Evolutionary conservation across 2,329 filamentous ascomycete genomes (phyloP), one percentile per base, ranked within the genome.

Genomic region (Apiospora koreana): DNA sequence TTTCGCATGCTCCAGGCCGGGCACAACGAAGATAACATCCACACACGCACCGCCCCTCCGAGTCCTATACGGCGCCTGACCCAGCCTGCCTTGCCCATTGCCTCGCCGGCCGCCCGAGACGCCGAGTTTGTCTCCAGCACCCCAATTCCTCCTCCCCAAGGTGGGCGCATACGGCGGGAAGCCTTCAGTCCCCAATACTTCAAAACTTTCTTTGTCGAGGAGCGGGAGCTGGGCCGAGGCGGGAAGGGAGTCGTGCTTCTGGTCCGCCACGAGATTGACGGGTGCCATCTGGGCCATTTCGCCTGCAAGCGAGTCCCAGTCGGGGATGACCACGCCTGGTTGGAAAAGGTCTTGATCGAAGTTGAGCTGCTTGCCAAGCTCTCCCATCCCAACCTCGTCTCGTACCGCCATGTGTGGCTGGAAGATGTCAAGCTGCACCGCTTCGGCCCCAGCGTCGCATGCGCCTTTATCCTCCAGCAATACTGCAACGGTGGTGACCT

Each of bases 221-320:
- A 98, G 81, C 87, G 88, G 6, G 92, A 95, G 76, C 86, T 99
- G 0, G 96, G 96, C 0, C 89, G 92, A 77, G 96, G 97, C 28
- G 96, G 97, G 3, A 97, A 97, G 79, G 96, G 96, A 0, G 94
- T 99, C 3, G 96, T 99, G 1, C 82, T 99, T 65, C 86, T 98
- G n/a, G 96, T 99, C 12, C 91, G 93, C 71, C 96, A 99, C 81
- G 88, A 97, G 74, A 89, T 99, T 70, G 96, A 98, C 79, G 92
- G 94, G 28, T 95, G 97, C 62, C 88, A 91, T 42, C 86, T 99
- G 1, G 96, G 96, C 1, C 89, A 96, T 73, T 99, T 97, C 81
- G 96, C 96, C 16, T 99, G 96, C 85, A 99, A 99, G 82, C 90
- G 97, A 64, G 95, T 99, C 0, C 97, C 96, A 0, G 96, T 99